These are phyloP conservation scores for Erodium texanum DNA, from an alignment of 441 rosid species.

Conservation along the genomic window DNA sequence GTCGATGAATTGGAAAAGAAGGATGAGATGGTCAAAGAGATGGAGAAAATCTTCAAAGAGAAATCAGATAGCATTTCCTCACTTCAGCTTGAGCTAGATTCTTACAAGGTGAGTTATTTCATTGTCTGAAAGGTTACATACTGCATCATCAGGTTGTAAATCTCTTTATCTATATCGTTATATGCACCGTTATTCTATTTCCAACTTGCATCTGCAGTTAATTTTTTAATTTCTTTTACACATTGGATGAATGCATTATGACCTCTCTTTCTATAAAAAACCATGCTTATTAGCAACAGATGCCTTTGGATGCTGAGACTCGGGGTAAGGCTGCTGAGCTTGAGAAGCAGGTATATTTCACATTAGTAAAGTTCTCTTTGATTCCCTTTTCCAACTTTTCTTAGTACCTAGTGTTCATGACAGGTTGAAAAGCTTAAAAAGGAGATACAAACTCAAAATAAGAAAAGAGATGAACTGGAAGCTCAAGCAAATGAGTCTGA, in stretches of 20 bases:
- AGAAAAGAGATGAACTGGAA: slow-evolving; percentile 28
- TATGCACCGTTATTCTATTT: background rate
- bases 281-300: slow-evolving; percentile 6
- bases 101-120: slow-evolving; percentile 24
- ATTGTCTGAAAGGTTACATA: background rate
- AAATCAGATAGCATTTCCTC: slow-evolving; percentile 22
- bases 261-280: background rate
- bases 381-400: background rate
- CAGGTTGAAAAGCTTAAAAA: slow-evolving; percentile 23
- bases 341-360: slow-evolving; percentile 32
- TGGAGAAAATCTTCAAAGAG: slow-evolving; percentile 32
- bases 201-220: background rate
- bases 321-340: slow-evolving; percentile 22
- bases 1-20: slow-evolving; percentile 20
- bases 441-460: slow-evolving; percentile 28
- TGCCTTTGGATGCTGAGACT: slow-evolving; percentile 13
- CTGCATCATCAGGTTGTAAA: background rate
- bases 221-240: background rate
- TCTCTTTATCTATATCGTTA: background rate
- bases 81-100: slow-evolving; percentile 28
- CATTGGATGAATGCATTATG: background rate
- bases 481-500: slow-evolving; percentile 21
- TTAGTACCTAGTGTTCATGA: slow-evolving; percentile 11
- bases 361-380: background rate
- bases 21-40: slow-evolving; percentile 22